phyloP scores from a whole-genome alignment of 768 basidiomycete species.

The Pleurotus djamor region DNA sequence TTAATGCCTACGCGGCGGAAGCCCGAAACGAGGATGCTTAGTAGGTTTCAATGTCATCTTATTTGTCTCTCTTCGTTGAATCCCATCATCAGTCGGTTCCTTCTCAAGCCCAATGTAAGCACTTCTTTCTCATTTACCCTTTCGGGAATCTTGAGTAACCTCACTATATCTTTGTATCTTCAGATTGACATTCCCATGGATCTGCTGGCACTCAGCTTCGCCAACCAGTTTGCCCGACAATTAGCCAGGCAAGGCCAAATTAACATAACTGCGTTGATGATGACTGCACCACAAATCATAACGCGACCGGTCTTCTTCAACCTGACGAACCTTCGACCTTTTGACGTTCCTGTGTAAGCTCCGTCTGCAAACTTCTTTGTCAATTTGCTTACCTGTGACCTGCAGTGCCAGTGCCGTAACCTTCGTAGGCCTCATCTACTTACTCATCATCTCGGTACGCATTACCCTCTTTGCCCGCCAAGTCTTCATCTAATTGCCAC shows the following conservation, averaged over 20 bases:
- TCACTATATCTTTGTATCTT: background rate
- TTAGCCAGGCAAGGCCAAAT: constrained; percentile 19
- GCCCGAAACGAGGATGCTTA: constrained; percentile 60
- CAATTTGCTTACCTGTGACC: background rate
- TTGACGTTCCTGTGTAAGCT: constrained; percentile 55
- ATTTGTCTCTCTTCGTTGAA: background rate
- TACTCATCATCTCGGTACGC: constrained; percentile 34
- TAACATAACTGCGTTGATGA: constrained; percentile 32
- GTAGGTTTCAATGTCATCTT: constrained; percentile 30
- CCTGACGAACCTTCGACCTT: constrained; percentile 51
- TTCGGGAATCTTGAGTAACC: background rate
- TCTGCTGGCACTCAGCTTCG: background rate
- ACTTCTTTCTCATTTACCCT: constrained; percentile 13
- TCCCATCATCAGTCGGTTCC: constrained; percentile 22
- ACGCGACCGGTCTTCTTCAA: constrained; percentile 46
- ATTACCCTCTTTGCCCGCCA: background rate
- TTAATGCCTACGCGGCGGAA: constrained; percentile 45
- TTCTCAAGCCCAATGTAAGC: constrained; percentile 30
- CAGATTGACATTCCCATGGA: constrained; percentile 8
- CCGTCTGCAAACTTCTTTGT: background rate
- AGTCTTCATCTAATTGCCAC: background rate
- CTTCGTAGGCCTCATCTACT: constrained; percentile 54
- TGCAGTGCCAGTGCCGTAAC: constrained; percentile 51
- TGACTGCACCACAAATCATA: constrained; percentile 47
- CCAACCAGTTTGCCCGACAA: constrained; percentile 17